These are phyloP conservation scores for Nothopassalora personata DNA, from an alignment of 2,329 filamentous ascomycete genomes.

Conservation along the genomic window DNA sequence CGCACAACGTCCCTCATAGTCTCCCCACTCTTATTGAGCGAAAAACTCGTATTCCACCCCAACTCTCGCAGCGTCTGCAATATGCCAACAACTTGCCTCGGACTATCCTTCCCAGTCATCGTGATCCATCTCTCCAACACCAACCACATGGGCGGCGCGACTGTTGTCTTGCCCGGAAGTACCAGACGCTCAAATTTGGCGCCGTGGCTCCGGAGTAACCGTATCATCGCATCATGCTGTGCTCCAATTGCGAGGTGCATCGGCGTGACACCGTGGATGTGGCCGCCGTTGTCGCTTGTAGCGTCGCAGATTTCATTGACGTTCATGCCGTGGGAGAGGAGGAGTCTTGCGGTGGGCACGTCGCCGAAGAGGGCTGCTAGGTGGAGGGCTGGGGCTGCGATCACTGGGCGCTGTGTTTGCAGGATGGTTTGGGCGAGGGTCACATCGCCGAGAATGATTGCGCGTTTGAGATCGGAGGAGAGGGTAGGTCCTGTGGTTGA, in stretches of 20 bases:
- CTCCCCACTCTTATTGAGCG: constrained; percentile 3
- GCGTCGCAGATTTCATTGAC: constrained; percentile 1
- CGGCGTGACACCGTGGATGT: constrained; percentile 6
- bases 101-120: constrained; percentile 5
- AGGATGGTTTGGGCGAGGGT: background rate
- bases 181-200: background rate
- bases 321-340: background rate
- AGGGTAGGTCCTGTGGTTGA: background rate
- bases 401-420: background rate
- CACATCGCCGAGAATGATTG: constrained; percentile 1
- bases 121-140: constrained; percentile 5
- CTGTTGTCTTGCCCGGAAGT: background rate
- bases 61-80: constrained; percentile 1
- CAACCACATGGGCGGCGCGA: constrained; percentile 9
- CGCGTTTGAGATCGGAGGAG: constrained; percentile 3
- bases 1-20: constrained; percentile 4
- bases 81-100: background rate
- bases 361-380: constrained; percentile 8
- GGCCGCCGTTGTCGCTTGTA: background rate
- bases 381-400: constrained; percentile 4
- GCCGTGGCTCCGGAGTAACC: background rate
- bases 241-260: constrained; percentile 11
- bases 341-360: constrained; percentile 1
- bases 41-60: constrained; percentile 3
- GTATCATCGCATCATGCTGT: constrained; percentile 5